These are phyloP conservation scores for Zygosaccharomyces sapae DNA, from an alignment of 1,139 yeast genomes.

Conservation along the genomic window DNA sequence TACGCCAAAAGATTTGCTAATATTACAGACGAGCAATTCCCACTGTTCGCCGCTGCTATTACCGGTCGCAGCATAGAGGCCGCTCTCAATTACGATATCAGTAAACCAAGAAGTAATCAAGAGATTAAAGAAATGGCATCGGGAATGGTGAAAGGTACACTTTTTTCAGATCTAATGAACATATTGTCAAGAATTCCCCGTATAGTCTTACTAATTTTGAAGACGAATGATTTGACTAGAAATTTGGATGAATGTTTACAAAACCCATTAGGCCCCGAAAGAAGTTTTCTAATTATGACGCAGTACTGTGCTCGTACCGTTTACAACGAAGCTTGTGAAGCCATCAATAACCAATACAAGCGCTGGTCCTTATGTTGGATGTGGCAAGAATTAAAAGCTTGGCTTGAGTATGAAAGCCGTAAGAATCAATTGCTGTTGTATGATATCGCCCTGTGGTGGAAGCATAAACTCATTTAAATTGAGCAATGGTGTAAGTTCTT, in stretches of 20 bases:
- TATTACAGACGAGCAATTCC: slow-evolving; percentile 71
- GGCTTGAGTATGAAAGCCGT: slow-evolving; percentile 53
- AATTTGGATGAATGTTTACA: slow-evolving; percentile 78
- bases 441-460: slow-evolving; percentile 44
- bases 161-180: slow-evolving; percentile 73
- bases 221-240: slow-evolving; percentile 91
- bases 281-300: slow-evolving; percentile 86
- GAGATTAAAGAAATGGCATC: slow-evolving; percentile 65
- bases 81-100: slow-evolving; percentile 63
- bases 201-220: slow-evolving; percentile 75
- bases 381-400: slow-evolving; percentile 40
- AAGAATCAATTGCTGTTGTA: slow-evolving; percentile 51
- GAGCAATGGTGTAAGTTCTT: slow-evolving; percentile 2
- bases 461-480: slow-evolving; percentile 15
- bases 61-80: slow-evolving; percentile 80
- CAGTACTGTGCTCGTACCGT: slow-evolving; percentile 82
- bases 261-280: slow-evolving; percentile 80
- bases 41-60: slow-evolving; percentile 84
- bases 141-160: slow-evolving; percentile 55
- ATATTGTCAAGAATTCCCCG: slow-evolving; percentile 78
- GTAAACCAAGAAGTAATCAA: slow-evolving; percentile 48
- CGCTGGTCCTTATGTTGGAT: slow-evolving; percentile 44
- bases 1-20: slow-evolving; percentile 80
- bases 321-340: slow-evolving; percentile 57
- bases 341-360: slow-evolving; percentile 35